Conservation (phyloP, 2,329 filamentous ascomycete genomes). For the Cladosporium austrohemisphaericum region DNA sequence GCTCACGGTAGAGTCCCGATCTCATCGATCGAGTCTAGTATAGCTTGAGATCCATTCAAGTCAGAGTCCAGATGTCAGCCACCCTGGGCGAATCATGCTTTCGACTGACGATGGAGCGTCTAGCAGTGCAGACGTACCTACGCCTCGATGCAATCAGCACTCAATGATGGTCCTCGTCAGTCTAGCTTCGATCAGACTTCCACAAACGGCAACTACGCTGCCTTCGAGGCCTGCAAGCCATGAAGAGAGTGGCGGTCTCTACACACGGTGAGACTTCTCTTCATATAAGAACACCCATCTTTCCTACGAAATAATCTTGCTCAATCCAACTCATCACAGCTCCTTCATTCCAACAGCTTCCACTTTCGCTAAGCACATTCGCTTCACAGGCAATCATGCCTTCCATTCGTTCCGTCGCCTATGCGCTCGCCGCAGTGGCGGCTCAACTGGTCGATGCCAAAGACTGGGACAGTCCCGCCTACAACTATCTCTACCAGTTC, state of each 20-base stretch:
- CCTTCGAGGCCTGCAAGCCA: not conserved
- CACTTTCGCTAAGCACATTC: not conserved
- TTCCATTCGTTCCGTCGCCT: slow-evolving; percentile 6
- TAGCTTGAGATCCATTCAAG: not conserved
- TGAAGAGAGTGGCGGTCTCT: not conserved
- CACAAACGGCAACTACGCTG: not conserved
- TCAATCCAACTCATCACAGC: slow-evolving; percentile 1
- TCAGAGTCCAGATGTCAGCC: slow-evolving; percentile 3
- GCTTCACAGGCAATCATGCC: slow-evolving; percentile 12
- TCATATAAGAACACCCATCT: not conserved
- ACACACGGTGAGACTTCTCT: not conserved
- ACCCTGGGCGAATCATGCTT: not conserved
- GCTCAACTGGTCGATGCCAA: slow-evolving; percentile 2
- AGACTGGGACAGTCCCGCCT: slow-evolving; percentile 21
- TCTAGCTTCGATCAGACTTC: not conserved
- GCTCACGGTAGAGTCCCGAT: not conserved
- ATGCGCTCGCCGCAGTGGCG: slow-evolving; percentile 5
- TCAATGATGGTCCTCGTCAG: not conserved
- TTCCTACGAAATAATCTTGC: not conserved
- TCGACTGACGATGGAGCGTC: not conserved
- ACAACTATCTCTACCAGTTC: slow-evolving; percentile 21
- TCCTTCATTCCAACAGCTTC: not conserved
- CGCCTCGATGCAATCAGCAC: slow-evolving; percentile 11
- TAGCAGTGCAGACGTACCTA: not conserved
- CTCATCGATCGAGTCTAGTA: not conserved